A percentile compares a stretch with the other conserved stretches of the same genome.
Conservation (phyloP, 2,329 filamentous ascomycete species). For the Drechslerella coelobrocha region DNA sequence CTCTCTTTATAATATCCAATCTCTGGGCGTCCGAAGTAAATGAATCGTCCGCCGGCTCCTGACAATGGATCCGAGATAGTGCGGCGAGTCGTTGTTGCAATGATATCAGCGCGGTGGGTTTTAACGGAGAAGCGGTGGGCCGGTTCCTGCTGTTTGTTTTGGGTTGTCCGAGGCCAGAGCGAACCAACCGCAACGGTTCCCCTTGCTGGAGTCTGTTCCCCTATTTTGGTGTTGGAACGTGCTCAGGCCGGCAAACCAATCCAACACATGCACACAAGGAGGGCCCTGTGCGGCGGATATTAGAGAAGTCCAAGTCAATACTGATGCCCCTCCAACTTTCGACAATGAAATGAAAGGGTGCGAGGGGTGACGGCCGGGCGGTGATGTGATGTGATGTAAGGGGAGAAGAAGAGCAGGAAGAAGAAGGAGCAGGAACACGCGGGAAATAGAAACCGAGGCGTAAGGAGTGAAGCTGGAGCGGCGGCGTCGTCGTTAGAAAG, state of each 20-base stretch:
- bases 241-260: constrained; percentile 35
- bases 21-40: neutral
- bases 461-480: constrained; percentile 26
- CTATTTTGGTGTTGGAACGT: constrained; percentile 43
- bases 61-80: constrained; percentile 35
- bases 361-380: constrained; percentile 20
- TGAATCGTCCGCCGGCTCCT: constrained; percentile 17
- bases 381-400: constrained; percentile 11
- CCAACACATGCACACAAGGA: constrained; percentile 21
- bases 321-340: constrained; percentile 44
- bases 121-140: neutral
- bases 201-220: constrained; percentile 27
- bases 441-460: constrained; percentile 13
- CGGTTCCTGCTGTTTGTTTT: constrained; percentile 43
- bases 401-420: constrained; percentile 13
- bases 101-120: constrained; percentile 28
- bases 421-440: constrained; percentile 10
- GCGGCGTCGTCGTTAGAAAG: constrained; percentile 36
- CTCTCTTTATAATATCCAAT: constrained; percentile 26
- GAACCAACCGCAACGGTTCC: constrained; percentile 14
- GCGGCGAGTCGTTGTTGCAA: constrained; percentile 32
- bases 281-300: neutral
- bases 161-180: constrained; percentile 13
- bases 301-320: neutral
- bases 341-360: constrained; percentile 40